These are phyloP conservation scores for Magnaporthiopsis rhizophila DNA, from an alignment of 2,329 filamentous ascomycete species.

Conservation along the genomic window DNA sequence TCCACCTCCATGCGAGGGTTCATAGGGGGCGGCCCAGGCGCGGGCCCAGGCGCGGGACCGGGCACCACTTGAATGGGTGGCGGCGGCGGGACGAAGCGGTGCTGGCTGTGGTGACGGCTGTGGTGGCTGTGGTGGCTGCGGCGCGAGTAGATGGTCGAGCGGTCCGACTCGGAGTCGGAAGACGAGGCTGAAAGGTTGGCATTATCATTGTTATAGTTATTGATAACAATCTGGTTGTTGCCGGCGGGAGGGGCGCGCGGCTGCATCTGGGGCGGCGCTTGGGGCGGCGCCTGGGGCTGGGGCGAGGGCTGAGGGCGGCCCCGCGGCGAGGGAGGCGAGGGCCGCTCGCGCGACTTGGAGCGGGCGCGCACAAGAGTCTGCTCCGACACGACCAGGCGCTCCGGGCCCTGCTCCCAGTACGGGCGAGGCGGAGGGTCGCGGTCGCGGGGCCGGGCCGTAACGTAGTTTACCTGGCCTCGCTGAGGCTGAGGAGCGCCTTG, in stretches of 20 bases:
- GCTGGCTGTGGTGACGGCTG: slow-evolving; percentile 3
- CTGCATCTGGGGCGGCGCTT: no score
- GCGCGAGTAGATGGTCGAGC: slow-evolving; percentile 3
- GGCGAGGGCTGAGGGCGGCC: slow-evolving; percentile 22
- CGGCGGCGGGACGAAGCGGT: background rate
- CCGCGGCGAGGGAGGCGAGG: slow-evolving; percentile 24
- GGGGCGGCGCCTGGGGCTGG: no score
- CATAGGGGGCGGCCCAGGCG: background rate
- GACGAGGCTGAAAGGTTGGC: slow-evolving; percentile 22
- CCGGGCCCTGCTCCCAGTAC: slow-evolving; percentile 29
- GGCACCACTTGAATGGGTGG: background rate
- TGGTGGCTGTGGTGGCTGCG: slow-evolving; percentile 3
- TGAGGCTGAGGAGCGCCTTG: background rate
- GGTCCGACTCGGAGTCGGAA: slow-evolving; percentile 32
- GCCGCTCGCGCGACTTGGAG: slow-evolving; percentile 37
- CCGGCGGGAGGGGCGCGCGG: slow-evolving; percentile 10
- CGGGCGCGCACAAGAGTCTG: slow-evolving; percentile 37
- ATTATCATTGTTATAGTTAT: slow-evolving; percentile 37
- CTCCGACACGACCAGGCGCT: slow-evolving; percentile 33
- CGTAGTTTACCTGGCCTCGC: slow-evolving; percentile 31
- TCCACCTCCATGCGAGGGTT: slow-evolving; percentile 22
- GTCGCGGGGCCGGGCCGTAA: slow-evolving; percentile 27
- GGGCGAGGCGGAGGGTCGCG: slow-evolving; percentile 26
- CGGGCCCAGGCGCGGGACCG: background rate
- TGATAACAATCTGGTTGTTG: slow-evolving; percentile 37